Conservation (phyloP, 2,329 filamentous ascomycete genomes). For the Colletotrichum theobromicola region DNA sequence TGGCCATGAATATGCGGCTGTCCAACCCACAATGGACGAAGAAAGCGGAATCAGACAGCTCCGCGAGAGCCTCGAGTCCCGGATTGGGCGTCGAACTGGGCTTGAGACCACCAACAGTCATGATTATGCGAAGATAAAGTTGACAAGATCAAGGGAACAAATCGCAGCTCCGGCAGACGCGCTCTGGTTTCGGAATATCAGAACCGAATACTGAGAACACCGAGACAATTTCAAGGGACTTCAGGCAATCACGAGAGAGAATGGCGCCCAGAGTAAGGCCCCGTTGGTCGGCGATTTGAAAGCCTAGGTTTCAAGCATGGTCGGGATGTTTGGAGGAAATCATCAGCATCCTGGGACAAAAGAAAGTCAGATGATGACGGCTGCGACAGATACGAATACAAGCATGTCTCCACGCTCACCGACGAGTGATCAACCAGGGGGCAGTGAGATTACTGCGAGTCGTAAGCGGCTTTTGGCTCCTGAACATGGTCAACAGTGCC, state of each 20-base stretch:
- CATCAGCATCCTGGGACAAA: not conserved
- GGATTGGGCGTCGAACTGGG: not conserved
- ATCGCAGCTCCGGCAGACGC: not conserved
- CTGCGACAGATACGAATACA: not conserved
- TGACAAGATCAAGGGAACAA: not conserved
- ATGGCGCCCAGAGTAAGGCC: not conserved
- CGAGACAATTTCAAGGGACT: not conserved
- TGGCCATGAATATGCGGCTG: not conserved
- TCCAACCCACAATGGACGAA: not conserved
- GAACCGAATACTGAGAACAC: not conserved
- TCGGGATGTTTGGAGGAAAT: not conserved
- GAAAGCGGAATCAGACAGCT: too few relatives aligned
- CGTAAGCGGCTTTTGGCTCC: not conserved
- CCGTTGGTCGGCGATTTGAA: not conserved
- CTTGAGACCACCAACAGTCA: not conserved
- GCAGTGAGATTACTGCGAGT: not conserved
- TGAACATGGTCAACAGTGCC: not conserved
- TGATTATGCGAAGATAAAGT: not conserved
- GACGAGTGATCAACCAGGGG: not conserved
- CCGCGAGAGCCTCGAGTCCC: not conserved
- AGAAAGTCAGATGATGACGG: not conserved
- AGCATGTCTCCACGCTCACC: not conserved
- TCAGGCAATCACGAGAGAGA: not conserved
- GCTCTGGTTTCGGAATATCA: not conserved
- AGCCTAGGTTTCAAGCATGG: conserved; percentile 1